Evolutionary conservation across 1,284 basidiomycete genomes (phyloP).

Genomic region (Pseudozyma flocculosa): DNA sequence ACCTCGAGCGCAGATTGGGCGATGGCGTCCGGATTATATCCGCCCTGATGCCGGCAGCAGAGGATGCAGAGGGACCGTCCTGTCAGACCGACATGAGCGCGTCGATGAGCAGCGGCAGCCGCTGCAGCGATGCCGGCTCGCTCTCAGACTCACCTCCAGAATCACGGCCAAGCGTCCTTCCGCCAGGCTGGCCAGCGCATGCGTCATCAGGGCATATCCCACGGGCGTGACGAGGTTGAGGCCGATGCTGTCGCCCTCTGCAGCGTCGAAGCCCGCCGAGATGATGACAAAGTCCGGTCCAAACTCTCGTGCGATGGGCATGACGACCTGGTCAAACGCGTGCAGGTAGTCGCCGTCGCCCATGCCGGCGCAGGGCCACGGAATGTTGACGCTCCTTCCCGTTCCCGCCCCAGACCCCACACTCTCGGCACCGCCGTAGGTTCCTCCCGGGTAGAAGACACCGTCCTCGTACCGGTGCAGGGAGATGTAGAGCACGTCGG

Average conservation of each 20-base stretch:
- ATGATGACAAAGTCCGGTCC: slow-evolving; percentile 94
- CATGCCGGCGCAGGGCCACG: slow-evolving; percentile 88
- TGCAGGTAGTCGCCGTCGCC: slow-evolving; percentile 93
- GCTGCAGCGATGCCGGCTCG: too few species aligned
- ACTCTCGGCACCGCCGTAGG: slow-evolving; percentile 80
- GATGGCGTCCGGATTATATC: slow-evolving; percentile 89
- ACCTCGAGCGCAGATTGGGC: slow-evolving; percentile 85
- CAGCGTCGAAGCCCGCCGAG: slow-evolving; percentile 97
- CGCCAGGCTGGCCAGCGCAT: slow-evolving; percentile 88
- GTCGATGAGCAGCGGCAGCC: too few species aligned
- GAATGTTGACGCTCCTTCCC: slow-evolving; percentile 84
- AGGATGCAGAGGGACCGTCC: not conserved
- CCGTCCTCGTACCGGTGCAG: slow-evolving; percentile 85
- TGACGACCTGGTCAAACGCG: slow-evolving; percentile 90
- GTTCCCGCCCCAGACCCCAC: slow-evolving; percentile 79
- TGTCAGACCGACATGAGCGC: too few species aligned
- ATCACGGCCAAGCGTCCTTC: slow-evolving; percentile 86
- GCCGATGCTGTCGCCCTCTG: slow-evolving; percentile 86
- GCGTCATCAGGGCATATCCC: slow-evolving; percentile 98
- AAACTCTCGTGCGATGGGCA: slow-evolving; percentile 97
- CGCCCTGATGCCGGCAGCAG: slow-evolving; percentile 70
- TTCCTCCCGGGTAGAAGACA: slow-evolving; percentile 84
- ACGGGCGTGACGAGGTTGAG: slow-evolving; percentile 84
- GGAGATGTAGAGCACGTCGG: slow-evolving; percentile 90
- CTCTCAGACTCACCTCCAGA: slow-evolving; percentile 70